Evolutionary conservation across 2,329 filamentous ascomycete species (phyloP).

Genomic region (Colletotrichum sp.): DNA sequence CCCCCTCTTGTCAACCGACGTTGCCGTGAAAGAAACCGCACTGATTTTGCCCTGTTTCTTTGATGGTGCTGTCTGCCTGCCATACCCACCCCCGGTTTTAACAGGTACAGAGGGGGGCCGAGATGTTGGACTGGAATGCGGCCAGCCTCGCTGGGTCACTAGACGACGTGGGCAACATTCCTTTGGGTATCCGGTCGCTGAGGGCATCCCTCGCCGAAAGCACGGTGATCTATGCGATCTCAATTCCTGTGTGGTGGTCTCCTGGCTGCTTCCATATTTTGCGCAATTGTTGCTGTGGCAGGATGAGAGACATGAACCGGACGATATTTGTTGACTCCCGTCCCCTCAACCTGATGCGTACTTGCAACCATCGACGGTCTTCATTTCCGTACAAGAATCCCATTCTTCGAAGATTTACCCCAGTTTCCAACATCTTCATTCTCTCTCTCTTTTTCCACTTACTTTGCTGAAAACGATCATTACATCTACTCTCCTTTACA

Average conservation of each 20-base stretch:
- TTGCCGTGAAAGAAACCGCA: neutral
- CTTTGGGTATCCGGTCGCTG: conserved; percentile 5
- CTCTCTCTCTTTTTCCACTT: conserved; percentile 7
- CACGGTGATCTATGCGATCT: conserved; percentile 15
- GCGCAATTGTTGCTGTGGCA: conserved; percentile 19
- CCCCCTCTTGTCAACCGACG: conserved; percentile 2
- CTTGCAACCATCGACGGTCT: conserved; percentile 20
- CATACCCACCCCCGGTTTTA: conserved; percentile 3
- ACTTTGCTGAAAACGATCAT: conserved; percentile 12
- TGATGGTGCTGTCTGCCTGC: neutral
- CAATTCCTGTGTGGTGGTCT: conserved; percentile 15
- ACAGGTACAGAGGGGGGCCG: neutral
- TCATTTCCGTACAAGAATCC: conserved; percentile 22
- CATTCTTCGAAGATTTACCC: conserved; percentile 17
- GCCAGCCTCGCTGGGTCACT: conserved; percentile 17
- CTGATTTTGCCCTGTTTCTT: neutral
- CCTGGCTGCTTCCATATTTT: conserved; percentile 17
- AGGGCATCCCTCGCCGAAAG: conserved; percentile 15
- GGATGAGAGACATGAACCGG: conserved; percentile 15
- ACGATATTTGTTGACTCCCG: conserved; percentile 22
- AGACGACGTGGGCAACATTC: conserved; percentile 19
- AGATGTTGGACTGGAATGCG: conserved; percentile 17
- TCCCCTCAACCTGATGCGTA: conserved; percentile 6
- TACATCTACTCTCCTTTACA: neutral
- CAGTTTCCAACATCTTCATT: conserved; percentile 4